phyloP scores from a whole-genome alignment of 2,329 filamentous ascomycete species.

The Colletotrichum godetiae region DNA sequence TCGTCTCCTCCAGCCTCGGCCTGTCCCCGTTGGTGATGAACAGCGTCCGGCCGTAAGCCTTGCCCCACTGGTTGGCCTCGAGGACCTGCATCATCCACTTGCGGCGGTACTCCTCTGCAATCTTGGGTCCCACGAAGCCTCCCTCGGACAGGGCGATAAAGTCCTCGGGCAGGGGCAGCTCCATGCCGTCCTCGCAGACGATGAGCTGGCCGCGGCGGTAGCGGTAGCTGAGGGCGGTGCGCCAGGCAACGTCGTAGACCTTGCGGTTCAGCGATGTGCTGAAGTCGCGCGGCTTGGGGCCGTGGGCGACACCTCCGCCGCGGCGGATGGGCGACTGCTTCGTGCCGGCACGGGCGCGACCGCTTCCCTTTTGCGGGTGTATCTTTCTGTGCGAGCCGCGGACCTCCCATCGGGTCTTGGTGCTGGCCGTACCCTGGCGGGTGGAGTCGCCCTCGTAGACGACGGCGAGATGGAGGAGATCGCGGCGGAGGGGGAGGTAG shows the following conservation, averaged over 20 bases:
- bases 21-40: slow-evolving; percentile 76
- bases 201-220: slow-evolving; percentile 89
- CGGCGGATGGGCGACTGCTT: slow-evolving; percentile 83
- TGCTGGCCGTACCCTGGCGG: slow-evolving; percentile 85
- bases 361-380: slow-evolving; percentile 86
- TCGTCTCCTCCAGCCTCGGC: slow-evolving; percentile 72
- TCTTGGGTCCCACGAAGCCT: slow-evolving; percentile 57
- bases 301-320: slow-evolving; percentile 89
- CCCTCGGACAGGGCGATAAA: slow-evolving; percentile 54
- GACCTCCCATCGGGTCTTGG: slow-evolving; percentile 86
- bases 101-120: slow-evolving; percentile 67
- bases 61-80: slow-evolving; percentile 76
- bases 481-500: slow-evolving; percentile 85
- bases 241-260: slow-evolving; percentile 95
- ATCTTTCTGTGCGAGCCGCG: slow-evolving; percentile 87
- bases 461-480: slow-evolving; percentile 92
- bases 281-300: slow-evolving; percentile 94
- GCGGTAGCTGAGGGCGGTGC: slow-evolving; percentile 91
- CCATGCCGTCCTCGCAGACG: slow-evolving; percentile 82
- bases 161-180: slow-evolving; percentile 68
- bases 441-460: slow-evolving; percentile 92
- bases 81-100: slow-evolving; percentile 77
- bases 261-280: slow-evolving; percentile 84
- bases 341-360: slow-evolving; percentile 81
- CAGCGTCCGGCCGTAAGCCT: slow-evolving; percentile 75